phyloP scores from a whole-genome alignment of 495 filamentous ascomycete genomes.

The Penicillium pancosmium region DNA sequence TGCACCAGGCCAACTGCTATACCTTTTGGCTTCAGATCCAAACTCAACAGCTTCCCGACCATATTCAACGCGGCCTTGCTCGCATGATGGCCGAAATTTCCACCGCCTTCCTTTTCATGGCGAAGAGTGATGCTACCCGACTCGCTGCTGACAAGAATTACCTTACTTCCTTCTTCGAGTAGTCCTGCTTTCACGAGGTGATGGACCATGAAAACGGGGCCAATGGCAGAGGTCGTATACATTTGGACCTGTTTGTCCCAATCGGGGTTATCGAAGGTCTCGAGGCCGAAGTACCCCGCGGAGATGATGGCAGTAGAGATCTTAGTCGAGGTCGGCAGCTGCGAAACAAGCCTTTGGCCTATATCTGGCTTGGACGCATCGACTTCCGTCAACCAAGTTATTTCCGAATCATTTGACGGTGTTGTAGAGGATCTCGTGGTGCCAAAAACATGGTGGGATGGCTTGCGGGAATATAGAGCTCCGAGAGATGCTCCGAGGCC shows the following conservation, averaged over 20 bases:
- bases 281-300: constrained; percentile 69
- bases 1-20: constrained; percentile 70
- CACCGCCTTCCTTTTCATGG: constrained; percentile 67
- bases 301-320: constrained; percentile 65
- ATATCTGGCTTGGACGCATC: constrained; percentile 60
- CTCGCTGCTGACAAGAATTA: constrained; percentile 69
- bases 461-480: constrained; percentile 56
- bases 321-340: constrained; percentile 43
- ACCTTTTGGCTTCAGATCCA: constrained; percentile 65
- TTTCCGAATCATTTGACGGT: constrained; percentile 32
- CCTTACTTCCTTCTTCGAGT: constrained; percentile 55
- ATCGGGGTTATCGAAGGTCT: constrained; percentile 63
- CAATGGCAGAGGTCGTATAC: constrained; percentile 71
- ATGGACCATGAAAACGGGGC: constrained; percentile 67
- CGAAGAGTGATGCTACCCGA: constrained; percentile 68
- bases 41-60: constrained; percentile 68
- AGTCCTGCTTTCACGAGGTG: constrained; percentile 57
- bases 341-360: constrained; percentile 50
- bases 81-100: constrained; percentile 74
- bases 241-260: constrained; percentile 68
- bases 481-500: constrained; percentile 66
- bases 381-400: constrained; percentile 54
- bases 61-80: constrained; percentile 75
- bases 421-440: constrained; percentile 56
- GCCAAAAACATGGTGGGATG: constrained; percentile 55